These are phyloP conservation scores for Aureobasidium pullulans DNA, from an alignment of 2,329 filamentous ascomycete species.

Conservation along the genomic window DNA sequence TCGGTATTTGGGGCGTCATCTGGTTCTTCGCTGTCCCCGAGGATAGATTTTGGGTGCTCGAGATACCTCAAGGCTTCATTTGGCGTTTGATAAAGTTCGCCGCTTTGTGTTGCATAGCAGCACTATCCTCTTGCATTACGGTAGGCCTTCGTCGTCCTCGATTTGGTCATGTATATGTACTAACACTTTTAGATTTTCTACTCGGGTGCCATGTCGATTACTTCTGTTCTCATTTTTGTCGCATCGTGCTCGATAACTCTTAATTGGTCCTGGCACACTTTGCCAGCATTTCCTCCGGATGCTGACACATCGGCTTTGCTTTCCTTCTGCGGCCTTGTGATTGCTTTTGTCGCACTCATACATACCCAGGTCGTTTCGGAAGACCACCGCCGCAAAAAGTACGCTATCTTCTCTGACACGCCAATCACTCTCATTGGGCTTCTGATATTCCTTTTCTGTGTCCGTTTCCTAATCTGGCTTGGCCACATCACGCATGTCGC, in stretches of 20 bases:
- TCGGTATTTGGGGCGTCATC: conserved; percentile 29
- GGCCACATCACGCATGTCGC: conserved; percentile 33
- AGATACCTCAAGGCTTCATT: conserved; percentile 30
- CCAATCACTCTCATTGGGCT: conserved; percentile 19
- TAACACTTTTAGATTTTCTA: conserved; percentile 31
- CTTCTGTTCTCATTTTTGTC: conserved; percentile 32
- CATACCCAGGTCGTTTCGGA: conserved; percentile 1
- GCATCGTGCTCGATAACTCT: conserved; percentile 28
- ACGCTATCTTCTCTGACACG: neutral
- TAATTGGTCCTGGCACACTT: conserved; percentile 27
- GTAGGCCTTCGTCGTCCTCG: conserved; percentile 21
- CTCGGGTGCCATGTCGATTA: conserved; percentile 33
- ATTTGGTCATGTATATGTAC: neutral
- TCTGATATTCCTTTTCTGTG: conserved; percentile 35
- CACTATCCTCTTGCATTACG: conserved; percentile 22
- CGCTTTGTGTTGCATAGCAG: conserved; percentile 22
- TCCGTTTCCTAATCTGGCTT: conserved; percentile 35
- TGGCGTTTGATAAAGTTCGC: conserved; percentile 28
- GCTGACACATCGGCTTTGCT: conserved; percentile 19
- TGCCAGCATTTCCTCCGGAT: conserved; percentile 25
- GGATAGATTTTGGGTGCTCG: conserved; percentile 32
- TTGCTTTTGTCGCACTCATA: neutral
- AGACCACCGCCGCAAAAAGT: neutral
- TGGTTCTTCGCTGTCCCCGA: conserved; percentile 31
- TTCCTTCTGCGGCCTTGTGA: neutral